Conservation (phyloP, 2,329 filamentous ascomycete species). For the Trichophyton rubrum region DNA sequence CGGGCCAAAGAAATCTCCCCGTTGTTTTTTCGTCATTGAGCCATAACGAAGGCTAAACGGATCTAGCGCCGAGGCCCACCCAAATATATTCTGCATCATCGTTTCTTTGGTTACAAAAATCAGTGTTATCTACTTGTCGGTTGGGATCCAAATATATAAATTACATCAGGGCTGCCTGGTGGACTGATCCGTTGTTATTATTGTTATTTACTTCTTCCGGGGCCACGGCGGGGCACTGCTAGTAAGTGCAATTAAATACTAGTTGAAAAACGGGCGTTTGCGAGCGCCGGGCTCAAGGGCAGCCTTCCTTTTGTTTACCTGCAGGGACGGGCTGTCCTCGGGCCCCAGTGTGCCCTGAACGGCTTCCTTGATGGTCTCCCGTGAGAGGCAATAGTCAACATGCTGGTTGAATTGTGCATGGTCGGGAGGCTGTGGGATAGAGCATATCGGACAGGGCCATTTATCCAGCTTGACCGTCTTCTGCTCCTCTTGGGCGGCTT, state of each 20-base stretch:
- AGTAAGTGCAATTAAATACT: background rate
- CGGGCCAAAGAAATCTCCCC: background rate
- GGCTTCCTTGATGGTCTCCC: conserved; percentile 71
- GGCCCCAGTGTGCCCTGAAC: conserved; percentile 43
- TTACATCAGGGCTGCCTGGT: background rate
- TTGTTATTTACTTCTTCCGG: background rate
- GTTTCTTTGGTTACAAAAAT: background rate
- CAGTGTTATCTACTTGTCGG: background rate
- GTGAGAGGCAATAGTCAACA: conserved; percentile 81
- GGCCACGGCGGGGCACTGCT: background rate
- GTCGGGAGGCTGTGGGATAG: conserved; percentile 58
- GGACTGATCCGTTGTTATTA: background rate
- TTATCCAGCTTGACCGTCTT: conserved; percentile 6
- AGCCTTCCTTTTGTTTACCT: conserved; percentile 3
- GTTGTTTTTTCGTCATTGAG: conserved; percentile 1
- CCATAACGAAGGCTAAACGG: background rate
- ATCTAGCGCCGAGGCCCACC: background rate
- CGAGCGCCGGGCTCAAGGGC: conserved; percentile 26
- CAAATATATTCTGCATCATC: background rate
- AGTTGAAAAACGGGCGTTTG: conserved; percentile 14
- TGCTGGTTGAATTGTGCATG: conserved; percentile 78
- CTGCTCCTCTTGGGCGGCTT: conserved; percentile 19
- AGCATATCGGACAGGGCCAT: conserved; percentile 86
- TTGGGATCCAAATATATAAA: background rate
- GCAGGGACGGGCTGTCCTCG: conserved; percentile 6